Conservation (phyloP, 2,329 filamentous ascomycete genomes). For the Acephala macrosclerotiorum region DNA sequence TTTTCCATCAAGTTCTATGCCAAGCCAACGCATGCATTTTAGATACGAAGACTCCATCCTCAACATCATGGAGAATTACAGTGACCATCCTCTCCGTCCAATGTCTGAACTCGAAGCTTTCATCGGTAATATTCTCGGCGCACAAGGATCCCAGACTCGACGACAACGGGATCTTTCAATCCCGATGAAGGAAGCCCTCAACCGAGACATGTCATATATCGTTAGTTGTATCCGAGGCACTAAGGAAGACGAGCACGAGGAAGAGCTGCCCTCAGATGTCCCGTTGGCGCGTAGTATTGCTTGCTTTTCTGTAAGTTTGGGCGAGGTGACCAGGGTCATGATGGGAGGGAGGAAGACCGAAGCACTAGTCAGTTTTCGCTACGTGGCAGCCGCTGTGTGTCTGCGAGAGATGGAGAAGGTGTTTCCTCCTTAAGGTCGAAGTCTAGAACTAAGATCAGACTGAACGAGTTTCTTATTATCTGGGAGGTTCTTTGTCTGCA, state of each 20-base stretch:
- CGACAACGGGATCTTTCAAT: conserved; percentile 50
- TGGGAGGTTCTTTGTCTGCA: not conserved
- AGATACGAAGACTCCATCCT: conserved; percentile 61
- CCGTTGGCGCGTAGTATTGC: conserved; percentile 57
- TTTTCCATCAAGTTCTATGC: not conserved
- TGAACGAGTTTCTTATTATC: not conserved
- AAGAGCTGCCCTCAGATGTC: conserved; percentile 46
- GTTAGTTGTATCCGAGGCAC: conserved; percentile 49
- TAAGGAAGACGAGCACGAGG: conserved; percentile 47
- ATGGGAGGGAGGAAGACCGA: conserved; percentile 42
- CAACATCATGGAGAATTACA: conserved; percentile 54
- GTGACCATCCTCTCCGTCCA: conserved; percentile 48
- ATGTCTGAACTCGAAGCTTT: conserved; percentile 63
- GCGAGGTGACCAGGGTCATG: conserved; percentile 37
- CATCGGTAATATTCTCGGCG: conserved; percentile 62
- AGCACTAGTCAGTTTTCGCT: conserved; percentile 57
- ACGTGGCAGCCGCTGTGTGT: conserved; percentile 57
- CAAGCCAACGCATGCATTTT: not conserved
- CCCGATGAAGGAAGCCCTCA: conserved; percentile 52
- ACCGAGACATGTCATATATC: conserved; percentile 50
- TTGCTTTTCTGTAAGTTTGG: conserved; percentile 53
- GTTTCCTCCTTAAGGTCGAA: not conserved
- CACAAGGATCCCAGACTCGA: conserved; percentile 48
- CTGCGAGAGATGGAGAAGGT: conserved; percentile 55
- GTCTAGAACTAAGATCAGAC: not conserved